Base-by-base conservation (phyloP, 1,284 basidiomycete genomes). In the Exsudoporus floridanus region DNA sequence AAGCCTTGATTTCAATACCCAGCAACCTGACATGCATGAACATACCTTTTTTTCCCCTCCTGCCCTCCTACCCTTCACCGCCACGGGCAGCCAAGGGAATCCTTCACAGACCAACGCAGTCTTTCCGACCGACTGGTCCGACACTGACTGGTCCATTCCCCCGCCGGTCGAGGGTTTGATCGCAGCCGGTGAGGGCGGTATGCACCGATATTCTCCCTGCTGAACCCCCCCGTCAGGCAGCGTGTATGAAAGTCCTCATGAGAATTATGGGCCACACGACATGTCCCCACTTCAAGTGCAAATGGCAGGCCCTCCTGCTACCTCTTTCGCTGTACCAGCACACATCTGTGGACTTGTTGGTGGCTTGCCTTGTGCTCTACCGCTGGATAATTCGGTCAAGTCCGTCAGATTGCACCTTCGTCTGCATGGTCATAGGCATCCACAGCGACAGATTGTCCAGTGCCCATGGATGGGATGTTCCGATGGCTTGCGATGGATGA, bases 391-490 rank as follows among this genome's bases (percentile, higher is more conserved):
- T 27, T 55, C 58, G 1, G 14, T 21, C 43, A 19, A 16, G 2
- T 55, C 52, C 30, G 51, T 64, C 37, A 53, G 19, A n/a, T 31
- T 3, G n/a, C 50, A 53, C 30, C 53, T 62, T 33, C 46, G 33
- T 16, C 25, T 38, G 27, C 47, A 54, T 25, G 40, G 58, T 7
- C 35, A 63, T 13, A 34, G 30, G 28, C 49, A 66, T 16, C 25
- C 23, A 0, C 46, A 44, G n/a, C 46, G 33, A 13, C 45, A 43
- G 42, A 7, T 5, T 21, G 49, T 49, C 18, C 47, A n/a, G 10
- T 64, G 52, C 25, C 59, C 56, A 5, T 64, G 61, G 56, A 18
- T 10, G 19, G 48, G 49, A 2, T 58, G 58, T 38, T 27, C 38
- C 1, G n/a, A 39, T n/a, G 36, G 16, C 12, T 35, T 58, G 28